phyloP scores from a whole-genome alignment of 208 protist genomes.

The Trichomonas vaginalis region DNA sequence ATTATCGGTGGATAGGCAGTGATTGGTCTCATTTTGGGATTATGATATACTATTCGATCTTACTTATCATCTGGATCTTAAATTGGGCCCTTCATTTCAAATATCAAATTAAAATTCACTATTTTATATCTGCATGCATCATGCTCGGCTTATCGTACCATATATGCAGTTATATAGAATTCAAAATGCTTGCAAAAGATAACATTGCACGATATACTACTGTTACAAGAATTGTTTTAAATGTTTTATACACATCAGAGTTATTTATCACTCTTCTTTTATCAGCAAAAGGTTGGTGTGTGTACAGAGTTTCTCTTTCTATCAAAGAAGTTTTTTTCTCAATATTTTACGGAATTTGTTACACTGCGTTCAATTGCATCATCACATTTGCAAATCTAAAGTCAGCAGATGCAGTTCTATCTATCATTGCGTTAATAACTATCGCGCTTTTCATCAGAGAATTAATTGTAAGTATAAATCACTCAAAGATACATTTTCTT shows the following conservation, averaged over 20 bases:
- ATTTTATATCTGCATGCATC: background rate
- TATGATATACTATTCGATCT: background rate
- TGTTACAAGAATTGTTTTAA: background rate
- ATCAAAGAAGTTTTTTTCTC: background rate
- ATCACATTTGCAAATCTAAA: background rate
- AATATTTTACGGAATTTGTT: background rate
- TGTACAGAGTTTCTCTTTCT: background rate
- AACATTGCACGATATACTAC: background rate
- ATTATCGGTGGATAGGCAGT: background rate
- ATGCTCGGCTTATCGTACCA: background rate
- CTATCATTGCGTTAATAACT: background rate
- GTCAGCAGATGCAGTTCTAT: background rate
- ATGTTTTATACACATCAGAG: background rate
- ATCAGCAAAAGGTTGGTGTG: background rate
- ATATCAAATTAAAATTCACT: background rate
- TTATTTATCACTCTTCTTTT: background rate
- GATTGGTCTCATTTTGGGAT: background rate
- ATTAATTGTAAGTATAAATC: background rate
- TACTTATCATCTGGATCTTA: background rate
- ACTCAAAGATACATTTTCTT: background rate
- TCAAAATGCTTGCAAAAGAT: background rate
- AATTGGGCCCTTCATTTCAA: background rate
- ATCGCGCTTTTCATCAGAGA: background rate
- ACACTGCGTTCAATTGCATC: background rate
- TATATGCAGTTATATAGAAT: background rate